Conservation (phyloP, 305 asterid genomes). For the Fraxinus greggii region DNA sequence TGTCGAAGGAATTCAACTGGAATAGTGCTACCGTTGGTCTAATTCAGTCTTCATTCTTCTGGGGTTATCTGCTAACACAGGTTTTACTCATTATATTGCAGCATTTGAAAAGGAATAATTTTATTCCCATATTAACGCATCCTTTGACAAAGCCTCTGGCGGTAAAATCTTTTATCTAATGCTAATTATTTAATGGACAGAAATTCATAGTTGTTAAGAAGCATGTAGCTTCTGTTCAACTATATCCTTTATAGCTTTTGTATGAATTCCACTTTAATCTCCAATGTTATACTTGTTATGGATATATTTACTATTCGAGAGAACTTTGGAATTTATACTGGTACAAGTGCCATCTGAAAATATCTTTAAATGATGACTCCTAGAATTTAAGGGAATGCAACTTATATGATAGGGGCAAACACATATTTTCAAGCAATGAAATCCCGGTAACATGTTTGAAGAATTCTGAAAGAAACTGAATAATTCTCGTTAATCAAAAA, state of each 20-base stretch:
- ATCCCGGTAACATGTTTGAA: background rate
- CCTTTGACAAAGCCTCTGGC: background rate
- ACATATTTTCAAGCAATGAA: background rate
- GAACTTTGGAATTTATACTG: background rate
- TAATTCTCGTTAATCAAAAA: background rate
- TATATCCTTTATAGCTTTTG: background rate
- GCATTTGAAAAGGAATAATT: background rate
- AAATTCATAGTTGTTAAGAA: background rate
- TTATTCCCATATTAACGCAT: background rate
- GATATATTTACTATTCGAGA: background rate
- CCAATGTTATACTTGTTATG: background rate
- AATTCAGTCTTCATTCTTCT: constrained; percentile 97
- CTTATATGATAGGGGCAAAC: background rate
- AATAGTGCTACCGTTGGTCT: constrained; percentile 95
- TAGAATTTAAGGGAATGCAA: background rate
- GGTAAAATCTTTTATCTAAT: background rate
- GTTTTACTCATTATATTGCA: constrained; percentile 34
- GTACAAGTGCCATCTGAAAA: background rate
- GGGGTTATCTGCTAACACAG: constrained; percentile 99
- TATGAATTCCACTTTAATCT: background rate
- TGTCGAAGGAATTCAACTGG: constrained; percentile 98
- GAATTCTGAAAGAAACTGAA: background rate
- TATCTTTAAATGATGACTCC: background rate
- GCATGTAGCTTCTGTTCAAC: background rate
- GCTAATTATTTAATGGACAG: background rate